Base-by-base conservation (phyloP, 805 yeast genomes). In the Huiozyma sinensis region DNA sequence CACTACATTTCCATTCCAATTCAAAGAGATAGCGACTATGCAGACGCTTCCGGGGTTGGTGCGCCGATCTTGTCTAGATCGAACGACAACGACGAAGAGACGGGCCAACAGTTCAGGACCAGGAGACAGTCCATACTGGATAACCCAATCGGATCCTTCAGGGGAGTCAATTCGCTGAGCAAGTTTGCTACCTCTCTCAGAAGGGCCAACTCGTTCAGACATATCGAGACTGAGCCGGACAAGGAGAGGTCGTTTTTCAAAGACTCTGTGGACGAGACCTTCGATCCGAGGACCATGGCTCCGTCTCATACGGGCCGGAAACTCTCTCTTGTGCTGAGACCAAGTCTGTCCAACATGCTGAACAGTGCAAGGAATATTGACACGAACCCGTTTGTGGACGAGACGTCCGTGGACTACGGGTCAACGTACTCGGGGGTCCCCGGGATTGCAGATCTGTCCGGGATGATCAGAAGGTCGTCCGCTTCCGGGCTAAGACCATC, bases 181-280 rank as follows among this genome's bases (percentile, higher is more conserved):
- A 77, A 83, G 44, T 86, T 86, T 64, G 94, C 94, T 1, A 76
- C 84, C 10, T 85, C 95, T 0, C 77, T 73, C 56, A 74, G 78
- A 35, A 72, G 95, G 58, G 92, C 95, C 1, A 90, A 84, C 58
- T 76, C 87, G 3, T 77, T 83, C 51, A 75, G 71, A 53, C 74
- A 77, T 6, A 68, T 75, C 45, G 80, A 74, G 44, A 64, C 72
- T 1, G 52, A 61, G 33, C 47, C 65, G 4, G 61, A 57, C 8
- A 51, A 55, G 11, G 68, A 73, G 32, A 66, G 94, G 51, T 79
- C 88, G 0, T 84, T 73, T 50, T 81, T 84, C 57, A 69, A 58
- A 54, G 76, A 68, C 53, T 73, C 68, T 47, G 69, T 65, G 28
- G 89, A 83, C 56, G 85, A 79, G 56, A 60, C 78, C 10, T 76